phyloP scores from a whole-genome alignment of 1,284 basidiomycete species.

The Sporisorium exsertum region DNA sequence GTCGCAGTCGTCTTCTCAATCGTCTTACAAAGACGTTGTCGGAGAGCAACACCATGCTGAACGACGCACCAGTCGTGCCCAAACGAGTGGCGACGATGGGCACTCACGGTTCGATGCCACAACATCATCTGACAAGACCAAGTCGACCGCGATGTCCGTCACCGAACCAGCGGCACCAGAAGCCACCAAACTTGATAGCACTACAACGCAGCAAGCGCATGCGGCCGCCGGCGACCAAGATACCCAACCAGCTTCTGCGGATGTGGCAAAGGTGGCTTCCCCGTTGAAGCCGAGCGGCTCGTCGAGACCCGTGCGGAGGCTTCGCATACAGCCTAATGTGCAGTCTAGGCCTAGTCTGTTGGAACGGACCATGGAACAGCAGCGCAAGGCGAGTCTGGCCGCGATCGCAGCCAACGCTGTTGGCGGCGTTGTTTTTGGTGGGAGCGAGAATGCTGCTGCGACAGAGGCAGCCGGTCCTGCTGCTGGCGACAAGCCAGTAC shows the following conservation, averaged over 20 bases:
- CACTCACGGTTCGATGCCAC: background rate
- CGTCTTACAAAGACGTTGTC: slow-evolving; percentile 16
- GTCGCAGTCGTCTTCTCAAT: slow-evolving; percentile 10
- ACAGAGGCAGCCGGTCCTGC: background rate
- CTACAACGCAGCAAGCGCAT: background rate
- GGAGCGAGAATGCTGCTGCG: background rate
- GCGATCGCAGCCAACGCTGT: slow-evolving; percentile 16
- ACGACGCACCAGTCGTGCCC: background rate
- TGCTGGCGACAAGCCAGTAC: background rate
- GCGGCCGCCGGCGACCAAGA: slow-evolving; percentile 13
- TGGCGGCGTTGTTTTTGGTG: background rate
- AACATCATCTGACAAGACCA: background rate
- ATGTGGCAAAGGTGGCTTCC: slow-evolving; percentile 5
- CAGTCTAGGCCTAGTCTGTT: slow-evolving; percentile 35
- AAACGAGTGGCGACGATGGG: background rate
- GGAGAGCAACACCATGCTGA: slow-evolving; percentile 12
- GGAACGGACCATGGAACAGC: slow-evolving; percentile 34
- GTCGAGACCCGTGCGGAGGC: slow-evolving; percentile 18
- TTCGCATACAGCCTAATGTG: slow-evolving; percentile 35
- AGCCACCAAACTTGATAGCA: background rate
- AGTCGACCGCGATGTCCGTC: background rate
- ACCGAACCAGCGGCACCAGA: background rate
- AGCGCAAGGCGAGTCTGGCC: slow-evolving; percentile 7
- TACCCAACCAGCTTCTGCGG: slow-evolving; percentile 11
- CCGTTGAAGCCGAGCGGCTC: background rate